Evolutionary conservation across 2,329 filamentous ascomycete genomes (phyloP), one percentile per base, ranked within the genome.

Genomic region (Podosphaera xanthii): DNA sequence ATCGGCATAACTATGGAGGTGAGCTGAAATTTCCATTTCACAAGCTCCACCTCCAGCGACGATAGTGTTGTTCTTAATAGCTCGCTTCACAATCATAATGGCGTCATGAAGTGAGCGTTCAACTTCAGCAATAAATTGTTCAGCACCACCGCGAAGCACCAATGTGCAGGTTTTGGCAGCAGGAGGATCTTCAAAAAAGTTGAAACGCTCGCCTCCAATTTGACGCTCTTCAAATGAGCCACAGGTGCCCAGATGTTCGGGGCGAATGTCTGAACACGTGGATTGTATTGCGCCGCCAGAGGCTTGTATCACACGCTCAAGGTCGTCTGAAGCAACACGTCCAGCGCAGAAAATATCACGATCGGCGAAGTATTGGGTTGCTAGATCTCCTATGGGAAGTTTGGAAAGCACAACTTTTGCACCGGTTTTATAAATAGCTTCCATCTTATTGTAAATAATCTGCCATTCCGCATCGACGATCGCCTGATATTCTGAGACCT

Each of bases 391-490:
- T 69, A 98, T 97, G 48, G 92, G 92, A 62, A 97, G 78, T 75
- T 96, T 97, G 74, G 88, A 95, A 60, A 98, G 82, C 49, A 98
- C 89, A 58, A 98, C 89, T 80, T 96, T 95, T 64, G 92, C 92
- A 59, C 92, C 92, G 4, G 91, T 96, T 73, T 91, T 83, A 78
- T 91, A 81, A 59, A 95, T 75, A 56, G 91, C 87, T 75, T 98
- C 92, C 71, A 98, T 86, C 79, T 98, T 98, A 77, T 96, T 91
- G 81, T 85, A 97, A 72, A 98, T 98, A 70, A 98, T 98, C 73
- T 96, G 89, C 92, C 92, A 98, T 74, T 98, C 92, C 36, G 92
- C 92, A 69, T 98, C 92, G 70, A 98, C 92, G 66, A 98, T 96
- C 63, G 92, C 92, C 75, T 98, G 92, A 76, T 98, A 98, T 74